phyloP scores from a whole-genome alignment of 139 green algal species.

The Edaphochlamys debaryana region DNA sequence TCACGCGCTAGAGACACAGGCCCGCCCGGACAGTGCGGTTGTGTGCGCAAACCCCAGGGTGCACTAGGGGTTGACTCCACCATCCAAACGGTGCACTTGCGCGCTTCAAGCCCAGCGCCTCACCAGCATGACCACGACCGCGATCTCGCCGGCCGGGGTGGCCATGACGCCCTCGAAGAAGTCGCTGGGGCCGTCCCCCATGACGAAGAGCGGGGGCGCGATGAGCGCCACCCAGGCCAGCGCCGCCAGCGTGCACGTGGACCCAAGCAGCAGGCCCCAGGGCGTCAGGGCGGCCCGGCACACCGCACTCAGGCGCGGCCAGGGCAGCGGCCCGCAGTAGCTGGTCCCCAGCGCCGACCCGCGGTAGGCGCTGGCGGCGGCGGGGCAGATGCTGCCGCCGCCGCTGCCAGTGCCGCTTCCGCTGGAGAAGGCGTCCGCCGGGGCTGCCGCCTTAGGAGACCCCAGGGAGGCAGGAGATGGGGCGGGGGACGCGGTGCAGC shows the following conservation, averaged over 20 bases:
- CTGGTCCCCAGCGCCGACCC: too few species aligned
- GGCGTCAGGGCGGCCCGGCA: neutral
- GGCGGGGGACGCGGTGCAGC: too few species aligned
- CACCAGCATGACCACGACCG: neutral
- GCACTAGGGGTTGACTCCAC: too few species aligned
- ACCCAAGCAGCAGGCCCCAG: neutral
- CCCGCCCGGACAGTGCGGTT: too few species aligned
- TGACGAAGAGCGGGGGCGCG: neutral
- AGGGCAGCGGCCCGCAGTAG: neutral
- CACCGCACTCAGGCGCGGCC: neutral
- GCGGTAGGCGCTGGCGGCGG: neutral
- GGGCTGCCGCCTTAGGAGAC: too few species aligned
- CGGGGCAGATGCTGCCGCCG: neutral
- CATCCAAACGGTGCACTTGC: too few species aligned
- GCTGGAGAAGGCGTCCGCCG: too few species aligned
- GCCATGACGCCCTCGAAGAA: neutral
- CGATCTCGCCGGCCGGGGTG: neutral
- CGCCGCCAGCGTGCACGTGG: neutral
- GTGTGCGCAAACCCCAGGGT: too few species aligned
- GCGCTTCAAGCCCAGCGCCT: too few species aligned
- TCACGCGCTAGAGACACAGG: too few species aligned
- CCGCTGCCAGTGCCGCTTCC: neutral
- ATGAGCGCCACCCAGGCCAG: slow-evolving; percentile 7
- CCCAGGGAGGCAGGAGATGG: too few species aligned
- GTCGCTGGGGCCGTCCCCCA: neutral